Evolutionary conservation across 2,329 filamentous ascomycete genomes (phyloP), one percentile per base, ranked within the genome.

Genomic region (Trichoderma guizhouense): DNA sequence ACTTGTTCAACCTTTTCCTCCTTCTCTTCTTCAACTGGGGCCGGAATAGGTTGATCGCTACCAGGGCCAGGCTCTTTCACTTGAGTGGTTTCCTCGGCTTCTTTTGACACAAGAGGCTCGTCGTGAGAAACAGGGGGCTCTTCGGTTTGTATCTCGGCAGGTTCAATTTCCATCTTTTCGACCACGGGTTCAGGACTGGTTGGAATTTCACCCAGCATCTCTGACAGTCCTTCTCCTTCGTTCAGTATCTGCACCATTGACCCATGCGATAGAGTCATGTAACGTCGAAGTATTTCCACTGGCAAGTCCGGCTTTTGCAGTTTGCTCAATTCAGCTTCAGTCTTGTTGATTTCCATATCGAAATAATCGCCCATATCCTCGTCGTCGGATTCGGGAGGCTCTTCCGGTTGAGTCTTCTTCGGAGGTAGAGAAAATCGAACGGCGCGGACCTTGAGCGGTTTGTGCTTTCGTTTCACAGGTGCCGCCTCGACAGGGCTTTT

Each of bases 281-380:
- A 87, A 3, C 84, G 84, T 30, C 81, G 78, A 14, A 87, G 80
- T 2, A 85, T 82, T 57, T 83, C 80, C 18, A 58, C 83, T 77
- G 72, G 85, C 71, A 73, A 78, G 73, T 72, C 84, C 75, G 72
- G 81, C 76, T 71, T 82, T 76, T 85, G 82, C 7, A 89, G 77
- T 64, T 84, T 85, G 72, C 82, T 82, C 34, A 90, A 75, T 69
- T 87, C 83, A 0, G 79, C 79, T 72, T 89, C 84, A 2, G 84
- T 83, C 76, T 88, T 86, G 55, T 81, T 78, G 47, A 89, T 88
- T 74, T 88, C 82, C 68, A 82, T 81, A 67, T 85, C 83, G 68
- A 90, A 88, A 72, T 87, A 87, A 66, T 88, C 86, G 21, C 84
- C 87, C 81, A 89, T 86, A 58, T 88, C 86, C 62, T 89, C 88